Conservation (phyloP, 2,329 filamentous ascomycete species). For the Aspergillus fijiensis region DNA sequence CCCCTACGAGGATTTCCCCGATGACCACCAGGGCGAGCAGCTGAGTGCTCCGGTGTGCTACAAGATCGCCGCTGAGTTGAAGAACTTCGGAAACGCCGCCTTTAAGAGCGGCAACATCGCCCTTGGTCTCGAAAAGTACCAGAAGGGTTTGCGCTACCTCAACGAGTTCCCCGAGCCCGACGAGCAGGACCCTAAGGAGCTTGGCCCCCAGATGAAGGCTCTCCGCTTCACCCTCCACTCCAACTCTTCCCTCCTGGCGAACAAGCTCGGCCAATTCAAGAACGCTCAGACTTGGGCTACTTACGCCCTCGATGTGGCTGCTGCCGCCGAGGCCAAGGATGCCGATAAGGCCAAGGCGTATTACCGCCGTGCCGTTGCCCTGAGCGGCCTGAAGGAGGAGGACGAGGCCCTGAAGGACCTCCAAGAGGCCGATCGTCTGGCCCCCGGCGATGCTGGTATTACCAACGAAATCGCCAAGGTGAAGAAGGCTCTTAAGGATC, state of each 20-base stretch:
- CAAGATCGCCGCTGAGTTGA: conserved; percentile 79
- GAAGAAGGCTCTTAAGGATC: conserved; percentile 71
- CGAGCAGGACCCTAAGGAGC: conserved; percentile 68
- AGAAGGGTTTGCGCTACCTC: conserved; percentile 86
- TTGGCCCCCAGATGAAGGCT: conserved; percentile 65
- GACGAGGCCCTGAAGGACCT: conserved; percentile 76
- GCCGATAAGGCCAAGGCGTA: conserved; percentile 85
- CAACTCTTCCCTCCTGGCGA: conserved; percentile 81
- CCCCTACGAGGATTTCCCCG: conserved; percentile 91
- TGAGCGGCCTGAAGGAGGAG: conserved; percentile 76
- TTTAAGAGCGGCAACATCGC: conserved; percentile 76
- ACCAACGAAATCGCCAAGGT: conserved; percentile 72
- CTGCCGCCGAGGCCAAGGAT: conserved; percentile 62
- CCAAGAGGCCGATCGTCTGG: conserved; percentile 70
- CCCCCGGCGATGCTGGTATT: conserved; percentile 73
- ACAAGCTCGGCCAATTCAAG: conserved; percentile 72
- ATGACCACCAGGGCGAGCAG: conserved; percentile 67
- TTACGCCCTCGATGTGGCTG: conserved; percentile 65
- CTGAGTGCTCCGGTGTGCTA: conserved; percentile 68
- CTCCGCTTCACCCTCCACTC: conserved; percentile 84
- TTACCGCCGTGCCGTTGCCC: conserved; percentile 78
- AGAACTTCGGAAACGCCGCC: conserved; percentile 87
- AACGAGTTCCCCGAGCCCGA: conserved; percentile 73
- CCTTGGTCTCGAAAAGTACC: conserved; percentile 83
- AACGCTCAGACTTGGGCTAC: conserved; percentile 70